Conservation (phyloP, 2,329 filamentous ascomycete genomes). For the Leptographium procerum region DNA sequence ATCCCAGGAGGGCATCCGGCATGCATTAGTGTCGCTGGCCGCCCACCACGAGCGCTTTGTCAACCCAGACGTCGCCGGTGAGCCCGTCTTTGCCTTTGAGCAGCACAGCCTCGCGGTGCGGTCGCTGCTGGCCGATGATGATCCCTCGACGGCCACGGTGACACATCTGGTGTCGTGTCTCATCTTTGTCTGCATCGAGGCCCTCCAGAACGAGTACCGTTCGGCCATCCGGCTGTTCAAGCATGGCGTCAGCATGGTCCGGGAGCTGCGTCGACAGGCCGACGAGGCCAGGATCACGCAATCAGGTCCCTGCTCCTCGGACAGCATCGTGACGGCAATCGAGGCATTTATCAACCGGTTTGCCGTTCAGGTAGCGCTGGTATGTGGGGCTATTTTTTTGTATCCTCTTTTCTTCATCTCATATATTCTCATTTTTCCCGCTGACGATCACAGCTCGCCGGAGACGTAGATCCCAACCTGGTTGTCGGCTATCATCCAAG, state of each 20-base stretch:
- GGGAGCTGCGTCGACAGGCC: neutral
- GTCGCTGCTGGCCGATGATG: neutral
- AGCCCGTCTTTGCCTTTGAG: neutral
- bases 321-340: neutral
- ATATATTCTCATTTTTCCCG: too few species aligned
- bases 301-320: neutral
- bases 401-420: too few species aligned
- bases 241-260: constrained; percentile 5
- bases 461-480: constrained; percentile 1
- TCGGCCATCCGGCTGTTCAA: constrained; percentile 9
- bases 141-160: neutral
- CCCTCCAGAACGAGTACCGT: constrained; percentile 7
- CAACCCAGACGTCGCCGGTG: neutral
- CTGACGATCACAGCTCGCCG: constrained; percentile 1
- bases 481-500: neutral
- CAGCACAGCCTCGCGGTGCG: constrained; percentile 8
- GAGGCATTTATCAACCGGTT: constrained; percentile 7
- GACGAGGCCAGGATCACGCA: neutral
- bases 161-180: constrained; percentile 9
- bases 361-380: constrained; percentile 7
- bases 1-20: constrained; percentile 7
- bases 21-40: constrained; percentile 6
- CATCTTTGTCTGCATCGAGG: constrained; percentile 10
- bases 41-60: constrained; percentile 8
- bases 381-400: neutral